These are phyloP conservation scores for Euphorbia tirucalli DNA, from an alignment of 345 rosid genomes.

Conservation along the genomic window DNA sequence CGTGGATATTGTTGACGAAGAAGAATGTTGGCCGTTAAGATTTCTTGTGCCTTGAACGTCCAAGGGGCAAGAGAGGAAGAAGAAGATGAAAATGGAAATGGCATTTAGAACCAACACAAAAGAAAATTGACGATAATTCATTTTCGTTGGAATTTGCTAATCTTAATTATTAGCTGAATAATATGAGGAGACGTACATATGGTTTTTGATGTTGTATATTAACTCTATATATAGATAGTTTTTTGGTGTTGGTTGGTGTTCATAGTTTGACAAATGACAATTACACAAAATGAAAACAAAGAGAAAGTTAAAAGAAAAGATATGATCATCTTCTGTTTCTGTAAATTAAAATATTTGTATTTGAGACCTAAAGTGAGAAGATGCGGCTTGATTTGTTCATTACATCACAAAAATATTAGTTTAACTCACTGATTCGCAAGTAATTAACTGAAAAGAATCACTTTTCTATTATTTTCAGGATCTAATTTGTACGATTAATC, in stretches of 20 bases:
- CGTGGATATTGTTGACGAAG: background rate
- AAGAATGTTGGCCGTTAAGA: constrained; percentile 18
- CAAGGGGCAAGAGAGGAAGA: constrained; percentile 14
- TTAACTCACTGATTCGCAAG: too few relatives aligned
- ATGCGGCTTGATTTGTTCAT: too few relatives aligned
- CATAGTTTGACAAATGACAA: background rate
- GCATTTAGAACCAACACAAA: constrained; percentile 17
- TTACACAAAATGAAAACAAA: background rate
- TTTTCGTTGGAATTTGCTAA: background rate
- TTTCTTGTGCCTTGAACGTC: constrained; percentile 26
- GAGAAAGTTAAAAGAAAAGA: background rate
- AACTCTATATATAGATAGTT: background rate
- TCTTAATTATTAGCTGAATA: background rate
- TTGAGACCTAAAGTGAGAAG: too few relatives aligned
- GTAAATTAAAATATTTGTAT: too few relatives aligned
- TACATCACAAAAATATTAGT: too few relatives aligned
- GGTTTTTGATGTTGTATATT: background rate
- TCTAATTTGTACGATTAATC: too few relatives aligned
- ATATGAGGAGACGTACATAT: background rate
- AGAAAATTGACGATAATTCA: constrained; percentile 14
- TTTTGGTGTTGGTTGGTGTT: background rate
- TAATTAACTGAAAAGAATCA: too few relatives aligned
- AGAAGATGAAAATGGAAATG: constrained; percentile 25
- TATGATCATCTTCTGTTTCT: background rate
- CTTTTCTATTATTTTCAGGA: too few relatives aligned